phyloP scores from a whole-genome alignment of 805 yeast species.

The Hanseniaspora jakobsenii region DNA sequence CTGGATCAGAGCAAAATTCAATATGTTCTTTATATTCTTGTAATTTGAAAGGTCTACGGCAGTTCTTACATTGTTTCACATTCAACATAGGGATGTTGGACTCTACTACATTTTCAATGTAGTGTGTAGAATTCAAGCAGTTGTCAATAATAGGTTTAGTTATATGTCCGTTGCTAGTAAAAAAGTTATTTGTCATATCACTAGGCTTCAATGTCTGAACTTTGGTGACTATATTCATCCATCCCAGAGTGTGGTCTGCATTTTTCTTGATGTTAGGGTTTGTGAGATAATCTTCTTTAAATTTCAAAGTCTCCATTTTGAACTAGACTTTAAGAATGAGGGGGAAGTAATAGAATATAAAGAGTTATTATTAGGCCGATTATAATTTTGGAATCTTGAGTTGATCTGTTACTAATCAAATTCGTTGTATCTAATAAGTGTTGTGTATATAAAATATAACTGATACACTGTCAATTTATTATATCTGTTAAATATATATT shows the following conservation, averaged over 20 bases:
- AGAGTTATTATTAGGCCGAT: no score
- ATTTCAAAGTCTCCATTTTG: constrained; percentile 1
- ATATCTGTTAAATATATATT: no score
- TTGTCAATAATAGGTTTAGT: constrained; percentile 3
- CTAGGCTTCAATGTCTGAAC: constrained; percentile 19
- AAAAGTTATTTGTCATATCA: constrained; percentile 18
- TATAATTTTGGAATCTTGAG: no score
- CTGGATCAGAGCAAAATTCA: constrained; percentile 17
- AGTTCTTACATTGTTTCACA: constrained; percentile 26
- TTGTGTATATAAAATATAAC: no score
- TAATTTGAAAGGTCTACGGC: constrained; percentile 26
- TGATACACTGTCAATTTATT: no score
- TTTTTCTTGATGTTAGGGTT: not conserved
- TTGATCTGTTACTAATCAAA: no score
- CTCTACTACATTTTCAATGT: constrained; percentile 18
- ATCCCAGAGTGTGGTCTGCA: constrained; percentile 1
- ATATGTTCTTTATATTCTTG: constrained; percentile 24
- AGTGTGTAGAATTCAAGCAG: constrained; percentile 22
- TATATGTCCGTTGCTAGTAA: constrained; percentile 17
- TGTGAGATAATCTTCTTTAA: not conserved
- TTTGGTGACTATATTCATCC: constrained; percentile 17
- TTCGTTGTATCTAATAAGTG: no score
- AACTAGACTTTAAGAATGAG: no score
- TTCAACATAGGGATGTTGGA: constrained; percentile 20
- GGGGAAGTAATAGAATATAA: no score